phyloP scores from a whole-genome alignment of 768 basidiomycete species.

The Lactarius hatsudake region DNA sequence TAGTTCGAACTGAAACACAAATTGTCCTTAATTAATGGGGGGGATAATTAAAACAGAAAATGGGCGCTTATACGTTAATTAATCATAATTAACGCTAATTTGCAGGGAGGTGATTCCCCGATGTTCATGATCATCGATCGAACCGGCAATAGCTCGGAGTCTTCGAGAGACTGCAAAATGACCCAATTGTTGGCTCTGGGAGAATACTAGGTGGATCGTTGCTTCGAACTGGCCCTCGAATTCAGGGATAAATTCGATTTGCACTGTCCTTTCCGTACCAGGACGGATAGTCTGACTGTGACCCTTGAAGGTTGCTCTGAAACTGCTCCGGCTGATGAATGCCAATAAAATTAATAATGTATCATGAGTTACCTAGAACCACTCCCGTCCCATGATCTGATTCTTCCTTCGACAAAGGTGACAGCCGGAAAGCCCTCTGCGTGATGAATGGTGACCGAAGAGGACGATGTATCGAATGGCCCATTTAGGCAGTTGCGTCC shows the following conservation, averaged over 20 bases:
- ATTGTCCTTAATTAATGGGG: background rate
- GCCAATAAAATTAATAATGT: background rate
- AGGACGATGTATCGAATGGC: conserved; percentile 13
- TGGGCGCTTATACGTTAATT: background rate
- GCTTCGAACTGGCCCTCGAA: conserved; percentile 18
- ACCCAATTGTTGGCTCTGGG: background rate
- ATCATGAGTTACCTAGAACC: conserved; percentile 9
- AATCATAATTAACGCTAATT: background rate
- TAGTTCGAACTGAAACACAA: too few relatives aligned
- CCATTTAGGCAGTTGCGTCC: conserved; percentile 34
- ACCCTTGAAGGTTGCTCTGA: conserved; percentile 7
- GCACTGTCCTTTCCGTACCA: conserved; percentile 4
- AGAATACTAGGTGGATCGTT: conserved; percentile 12
- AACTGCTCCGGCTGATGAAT: conserved; percentile 5
- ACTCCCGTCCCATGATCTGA: background rate
- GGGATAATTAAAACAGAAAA: background rate
- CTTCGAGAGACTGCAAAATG: conserved; percentile 1
- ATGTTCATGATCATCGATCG: conserved; percentile 12
- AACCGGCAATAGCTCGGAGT: conserved; percentile 11
- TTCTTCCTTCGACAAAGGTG: conserved; percentile 19
- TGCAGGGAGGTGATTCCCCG: background rate
- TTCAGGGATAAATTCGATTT: conserved; percentile 8
- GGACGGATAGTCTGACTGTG: conserved; percentile 4
- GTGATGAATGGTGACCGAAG: conserved; percentile 24
- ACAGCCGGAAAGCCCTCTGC: conserved; percentile 11